These are phyloP conservation scores for Fusarium sp. DNA, from an alignment of 2,329 filamentous ascomycete species.

Conservation along the genomic window DNA sequence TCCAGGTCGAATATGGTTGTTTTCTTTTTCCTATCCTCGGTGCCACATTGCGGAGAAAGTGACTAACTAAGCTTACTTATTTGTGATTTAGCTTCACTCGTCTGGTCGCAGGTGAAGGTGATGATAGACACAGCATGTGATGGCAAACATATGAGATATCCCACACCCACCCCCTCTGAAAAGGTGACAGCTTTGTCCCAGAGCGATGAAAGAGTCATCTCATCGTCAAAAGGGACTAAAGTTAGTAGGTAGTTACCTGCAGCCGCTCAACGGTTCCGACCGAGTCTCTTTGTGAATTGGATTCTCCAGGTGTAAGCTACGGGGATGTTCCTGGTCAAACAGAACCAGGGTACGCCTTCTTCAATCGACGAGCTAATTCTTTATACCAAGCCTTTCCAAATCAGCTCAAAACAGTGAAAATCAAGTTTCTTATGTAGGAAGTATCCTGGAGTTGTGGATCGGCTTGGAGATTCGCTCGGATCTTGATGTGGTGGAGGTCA, in stretches of 20 bases:
- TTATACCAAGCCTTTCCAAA: slow-evolving; percentile 37
- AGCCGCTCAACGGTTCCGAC: neutral
- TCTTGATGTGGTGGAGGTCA: slow-evolving; percentile 10
- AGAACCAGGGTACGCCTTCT: slow-evolving; percentile 36
- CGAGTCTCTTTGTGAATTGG: slow-evolving; percentile 8
- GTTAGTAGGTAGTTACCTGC: slow-evolving; percentile 3
- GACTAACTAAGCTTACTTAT: slow-evolving; percentile 7
- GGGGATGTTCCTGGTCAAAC: slow-evolving; percentile 28
- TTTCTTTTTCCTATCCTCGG: slow-evolving; percentile 2
- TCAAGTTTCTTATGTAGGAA: slow-evolving; percentile 38
- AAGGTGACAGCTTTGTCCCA: slow-evolving; percentile 9
- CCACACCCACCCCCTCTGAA: neutral
- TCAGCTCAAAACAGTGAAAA: slow-evolving; percentile 20
- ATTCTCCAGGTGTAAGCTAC: slow-evolving; percentile 18
- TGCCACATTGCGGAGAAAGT: slow-evolving; percentile 9
- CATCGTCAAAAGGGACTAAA: slow-evolving; percentile 31
- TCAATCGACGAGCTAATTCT: slow-evolving; percentile 24
- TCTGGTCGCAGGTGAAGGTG: neutral
- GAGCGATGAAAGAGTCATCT: slow-evolving; percentile 28
- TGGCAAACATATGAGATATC: slow-evolving; percentile 32
- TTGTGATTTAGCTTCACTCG: neutral
- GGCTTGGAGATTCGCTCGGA: slow-evolving; percentile 12
- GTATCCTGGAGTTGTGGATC: slow-evolving; percentile 22
- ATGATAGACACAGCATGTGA: slow-evolving; percentile 6
- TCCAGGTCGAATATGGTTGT: slow-evolving; percentile 6